Base-by-base conservation (phyloP, 2,329 filamentous ascomycete genomes). In the Aureobasidium sp. region DNA sequence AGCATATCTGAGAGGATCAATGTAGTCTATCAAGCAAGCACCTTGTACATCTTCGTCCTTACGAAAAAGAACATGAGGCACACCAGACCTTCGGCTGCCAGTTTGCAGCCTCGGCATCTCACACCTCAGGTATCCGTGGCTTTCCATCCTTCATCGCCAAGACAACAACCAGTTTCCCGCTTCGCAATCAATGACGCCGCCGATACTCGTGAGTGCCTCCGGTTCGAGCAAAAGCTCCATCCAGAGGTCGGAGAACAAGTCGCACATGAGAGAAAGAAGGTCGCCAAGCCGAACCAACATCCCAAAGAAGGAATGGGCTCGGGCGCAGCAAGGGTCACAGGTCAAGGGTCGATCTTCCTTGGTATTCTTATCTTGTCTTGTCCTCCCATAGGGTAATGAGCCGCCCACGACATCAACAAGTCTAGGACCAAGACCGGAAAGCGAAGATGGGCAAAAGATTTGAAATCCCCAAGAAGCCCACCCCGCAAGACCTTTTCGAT, bases 241-340 rank as follows among this genome's bases (percentile, higher is more conserved):
- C 7, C 5, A 17, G 6, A 48, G n/a, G 25, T 29, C 22, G 15
- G 25, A 48, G 22, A 45, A 15, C 22, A 25, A 45, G 11, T 22
- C 22, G 9, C 9, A 27, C 8, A 12, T 5, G 22, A 45, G 42
- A 52, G 14, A 39, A 29, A 25, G 34, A 51, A 39, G 49, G 34
- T 27, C 49, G 49, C 49, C 49, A 53, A 53, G 49, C 31, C n/a
- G 20, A 15, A 11, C 29, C 22, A 27, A 22, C 14, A 5, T 31
- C 15, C 45, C 45, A 29, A 48, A 48, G 14, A 27, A 48, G 44
- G 37, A 15, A 53, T 12, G 48, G 12, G 2, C 15, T 27, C 11
- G 51, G 51, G 51, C 51, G 51, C 51, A 55, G 51, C 51, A 55
- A 41, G 34, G 9, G 51, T 55, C 51, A 55, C 51, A 55, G 17